Conservation (phyloP, 1,139 yeast species). For the Wickerhamomyces sp. region DNA sequence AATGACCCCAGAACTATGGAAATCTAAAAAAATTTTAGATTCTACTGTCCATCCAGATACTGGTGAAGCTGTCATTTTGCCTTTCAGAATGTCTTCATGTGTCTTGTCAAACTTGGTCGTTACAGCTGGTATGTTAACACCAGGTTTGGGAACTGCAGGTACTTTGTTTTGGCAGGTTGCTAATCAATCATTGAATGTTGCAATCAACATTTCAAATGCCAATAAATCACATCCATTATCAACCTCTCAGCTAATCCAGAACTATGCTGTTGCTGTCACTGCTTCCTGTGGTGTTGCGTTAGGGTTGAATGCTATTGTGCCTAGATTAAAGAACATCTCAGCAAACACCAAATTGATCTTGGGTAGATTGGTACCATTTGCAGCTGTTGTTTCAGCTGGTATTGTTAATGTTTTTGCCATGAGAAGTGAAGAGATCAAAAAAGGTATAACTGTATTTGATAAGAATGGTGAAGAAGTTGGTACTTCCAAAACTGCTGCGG, state of each 20-base stretch:
- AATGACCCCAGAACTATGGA: constrained; percentile 84
- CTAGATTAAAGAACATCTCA: constrained; percentile 62
- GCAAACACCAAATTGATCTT: constrained; percentile 66
- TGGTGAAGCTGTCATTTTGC: constrained; percentile 85
- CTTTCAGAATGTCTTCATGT: constrained; percentile 95
- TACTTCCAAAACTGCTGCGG: constrained; percentile 78
- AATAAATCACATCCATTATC: constrained; percentile 91
- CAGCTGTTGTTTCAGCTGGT: constrained; percentile 97
- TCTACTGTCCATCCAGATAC: constrained; percentile 94
- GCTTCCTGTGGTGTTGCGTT: constrained; percentile 95
- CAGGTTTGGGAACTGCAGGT: constrained; percentile 83
- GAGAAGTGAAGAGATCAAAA: constrained; percentile 91
- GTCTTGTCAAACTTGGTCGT: constrained; percentile 91
- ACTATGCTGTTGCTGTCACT: constrained; percentile 82
- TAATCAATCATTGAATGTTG: constrained; percentile 92
- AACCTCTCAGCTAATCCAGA: constrained; percentile 66
- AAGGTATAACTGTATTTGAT: constrained; percentile 75
- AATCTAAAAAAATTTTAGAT: constrained; percentile 79
- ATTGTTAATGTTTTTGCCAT: constrained; percentile 87
- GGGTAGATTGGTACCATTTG: constrained; percentile 90
- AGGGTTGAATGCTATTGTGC: constrained; percentile 86
- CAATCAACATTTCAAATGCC: constrained; percentile 93
- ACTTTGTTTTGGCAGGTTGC: constrained; percentile 97
- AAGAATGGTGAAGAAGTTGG: constrained; percentile 69
- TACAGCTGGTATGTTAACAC: constrained; percentile 96